Base-by-base conservation (phyloP, 495 filamentous ascomycete genomes). In the Tuber melanosporum region DNA sequence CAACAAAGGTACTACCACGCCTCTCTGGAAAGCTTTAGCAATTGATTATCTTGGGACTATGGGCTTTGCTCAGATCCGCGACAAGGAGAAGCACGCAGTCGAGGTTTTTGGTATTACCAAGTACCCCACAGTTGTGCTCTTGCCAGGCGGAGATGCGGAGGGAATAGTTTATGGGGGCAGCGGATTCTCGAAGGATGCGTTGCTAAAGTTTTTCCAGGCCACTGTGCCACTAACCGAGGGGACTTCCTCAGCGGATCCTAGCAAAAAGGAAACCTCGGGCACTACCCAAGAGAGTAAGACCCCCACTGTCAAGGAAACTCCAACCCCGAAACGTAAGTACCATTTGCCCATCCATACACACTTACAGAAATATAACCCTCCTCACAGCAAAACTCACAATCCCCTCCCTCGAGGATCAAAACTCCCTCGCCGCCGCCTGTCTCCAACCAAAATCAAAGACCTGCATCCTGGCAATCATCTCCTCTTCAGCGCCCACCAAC, bases 41-140 rank as follows among this genome's bases (percentile, higher is more conserved):
- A 92, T 97, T 76, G 96, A 98, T 78, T 98, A 95, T 84, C 86
- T 94, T n/a, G 94, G 91, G 44, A 89, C 88, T 69, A 90, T 98
- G 81, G 88, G 87, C 19, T 87, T 99, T 75, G 94, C 92, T 39
- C 95, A 98, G 85, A 90, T 97, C 62, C 89, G 94, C 70, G 91
- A 92, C 84, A 97, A 94, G 85, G 92, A 98, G 85, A 85, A 87
- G 44, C 88, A 88, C 74, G 88, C 92, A 0, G 88, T 93, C 6
- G 87, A 92, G 76, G 87, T 88, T 71, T 98, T 96, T 76, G 92
- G 91, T 73, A 86, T 98, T 36, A 86, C 87, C 12, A 89, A 91
- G 75, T 95, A 92, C 81, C 95, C 95, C 0, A 92, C 91, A 0
- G 85, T 99, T 15, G 85, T 98, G 32, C 88, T 98, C 41, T 84